A percentile compares a stretch with the other conserved stretches of the same genome.
Conservation (phyloP, 2,329 filamentous ascomycete species). For the Phyllosticta paracitricarpa region DNA sequence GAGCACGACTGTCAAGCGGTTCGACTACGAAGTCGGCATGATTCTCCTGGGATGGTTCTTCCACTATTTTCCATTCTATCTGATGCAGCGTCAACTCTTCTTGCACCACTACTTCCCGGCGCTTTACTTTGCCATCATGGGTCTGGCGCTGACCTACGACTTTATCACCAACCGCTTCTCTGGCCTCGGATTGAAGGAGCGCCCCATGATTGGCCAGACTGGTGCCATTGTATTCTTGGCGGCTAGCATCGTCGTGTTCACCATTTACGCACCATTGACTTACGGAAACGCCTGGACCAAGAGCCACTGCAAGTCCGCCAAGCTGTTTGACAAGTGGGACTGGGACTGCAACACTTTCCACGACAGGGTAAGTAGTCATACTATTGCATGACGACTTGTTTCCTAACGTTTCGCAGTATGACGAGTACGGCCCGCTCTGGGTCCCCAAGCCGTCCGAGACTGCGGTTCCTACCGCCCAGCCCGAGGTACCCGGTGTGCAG, state of each 20-base stretch:
- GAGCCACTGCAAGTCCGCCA: conserved; percentile 73
- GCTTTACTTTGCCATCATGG: conserved; percentile 86
- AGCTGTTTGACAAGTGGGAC: conserved; percentile 85
- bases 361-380: conserved; percentile 59
- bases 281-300: conserved; percentile 96
- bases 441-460: conserved; percentile 19
- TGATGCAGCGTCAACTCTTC: conserved; percentile 97
- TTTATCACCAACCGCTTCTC: conserved; percentile 67
- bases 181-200: conserved; percentile 56
- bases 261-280: conserved; percentile 75
- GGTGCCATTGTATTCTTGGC: conserved; percentile 65
- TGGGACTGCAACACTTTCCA: conserved; percentile 97
- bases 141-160: conserved; percentile 82
- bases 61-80: conserved; percentile 97
- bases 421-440: conserved; percentile 16
- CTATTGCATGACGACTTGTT: not conserved
- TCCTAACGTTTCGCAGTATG: conserved; percentile 11
- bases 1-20: conserved; percentile 79
- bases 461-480: conserved; percentile 17
- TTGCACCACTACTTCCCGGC: conserved; percentile 98
- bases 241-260: conserved; percentile 65
- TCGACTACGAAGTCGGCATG: conserved; percentile 91
- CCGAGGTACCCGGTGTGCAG: conserved; percentile 14
- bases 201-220: conserved; percentile 64
- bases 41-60: conserved; percentile 90